Conservation (phyloP, 371 early-diverging fungal genomes). For the Mortierella sp. region DNA sequence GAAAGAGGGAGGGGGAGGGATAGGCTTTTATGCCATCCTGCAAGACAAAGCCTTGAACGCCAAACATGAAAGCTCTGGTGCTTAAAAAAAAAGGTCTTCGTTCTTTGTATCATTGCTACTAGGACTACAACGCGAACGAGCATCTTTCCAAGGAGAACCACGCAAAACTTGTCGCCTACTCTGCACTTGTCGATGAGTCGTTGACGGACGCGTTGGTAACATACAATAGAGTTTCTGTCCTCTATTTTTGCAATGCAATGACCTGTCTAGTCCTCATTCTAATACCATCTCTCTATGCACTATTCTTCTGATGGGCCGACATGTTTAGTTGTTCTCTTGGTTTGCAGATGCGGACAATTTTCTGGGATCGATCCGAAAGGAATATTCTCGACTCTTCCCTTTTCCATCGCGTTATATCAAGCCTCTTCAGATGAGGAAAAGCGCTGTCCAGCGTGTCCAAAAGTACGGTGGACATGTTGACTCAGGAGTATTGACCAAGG, state of each 20-base stretch:
- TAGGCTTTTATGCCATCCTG: background rate
- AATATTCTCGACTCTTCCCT: slow-evolving; percentile 68
- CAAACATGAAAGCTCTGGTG: background rate
- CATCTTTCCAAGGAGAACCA: slow-evolving; percentile 58
- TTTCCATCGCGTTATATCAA: slow-evolving; percentile 68
- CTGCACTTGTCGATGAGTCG: slow-evolving; percentile 59
- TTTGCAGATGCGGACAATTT: slow-evolving; percentile 78
- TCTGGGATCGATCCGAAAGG: slow-evolving; percentile 69
- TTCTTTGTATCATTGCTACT: background rate
- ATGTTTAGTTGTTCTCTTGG: slow-evolving; percentile 69
- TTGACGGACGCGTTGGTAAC: slow-evolving; percentile 68
- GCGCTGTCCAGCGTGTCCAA: slow-evolving; percentile 26
- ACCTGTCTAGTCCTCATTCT: background rate
- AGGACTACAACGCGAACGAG: slow-evolving; percentile 60
- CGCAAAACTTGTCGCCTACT: slow-evolving; percentile 65
- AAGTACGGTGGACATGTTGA: slow-evolving; percentile 27
- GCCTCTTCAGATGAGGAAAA: slow-evolving; percentile 62
- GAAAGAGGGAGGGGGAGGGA: background rate
- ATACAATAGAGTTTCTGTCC: background rate
- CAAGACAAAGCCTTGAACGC: background rate
- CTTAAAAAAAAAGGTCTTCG: background rate
- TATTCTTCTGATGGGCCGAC: background rate
- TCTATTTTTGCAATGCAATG: background rate
- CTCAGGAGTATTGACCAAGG: slow-evolving; percentile 44
- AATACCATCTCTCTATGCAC: background rate